Percentiles rank a stretch among this genome's conserved stretches.
phyloP scores from a whole-genome alignment of 2,329 filamentous ascomycete species.

The Stachybotrys chlorohalonatus region DNA sequence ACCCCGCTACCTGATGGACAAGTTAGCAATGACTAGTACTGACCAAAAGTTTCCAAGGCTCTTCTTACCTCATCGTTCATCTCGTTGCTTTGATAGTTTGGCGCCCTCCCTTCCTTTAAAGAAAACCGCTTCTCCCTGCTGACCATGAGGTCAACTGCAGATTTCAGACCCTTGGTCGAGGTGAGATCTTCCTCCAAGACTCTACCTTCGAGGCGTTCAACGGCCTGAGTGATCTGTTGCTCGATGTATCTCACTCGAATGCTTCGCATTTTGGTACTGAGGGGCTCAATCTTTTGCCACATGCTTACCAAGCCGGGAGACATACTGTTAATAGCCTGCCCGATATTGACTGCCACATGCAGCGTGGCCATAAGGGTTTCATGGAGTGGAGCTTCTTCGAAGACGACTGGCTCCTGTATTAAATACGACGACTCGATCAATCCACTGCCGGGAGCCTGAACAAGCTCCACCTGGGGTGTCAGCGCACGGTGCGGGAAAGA shows the following conservation, averaged over 20 bases:
- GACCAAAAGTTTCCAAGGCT: neutral
- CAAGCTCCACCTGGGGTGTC: slow-evolving; percentile 6
- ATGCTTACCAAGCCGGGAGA: neutral
- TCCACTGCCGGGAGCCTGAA: neutral
- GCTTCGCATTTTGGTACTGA: neutral
- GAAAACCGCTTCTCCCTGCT: slow-evolving; percentile 20
- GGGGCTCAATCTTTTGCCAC: neutral
- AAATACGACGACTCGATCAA: neutral
- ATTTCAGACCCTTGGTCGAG: slow-evolving; percentile 3
- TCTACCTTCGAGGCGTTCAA: neutral
- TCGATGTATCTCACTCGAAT: neutral
- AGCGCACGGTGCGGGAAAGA: slow-evolving; percentile 14
- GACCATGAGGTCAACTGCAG: slow-evolving; percentile 22
- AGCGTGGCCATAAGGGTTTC: slow-evolving; percentile 3
- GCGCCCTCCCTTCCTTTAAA: slow-evolving; percentile 15
- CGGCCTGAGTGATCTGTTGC: slow-evolving; percentile 2
- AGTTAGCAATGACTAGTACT: neutral
- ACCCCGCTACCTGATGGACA: slow-evolving; percentile 1
- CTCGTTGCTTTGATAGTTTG: slow-evolving; percentile 12
- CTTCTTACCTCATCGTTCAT: slow-evolving; percentile 18
- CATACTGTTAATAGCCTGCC: neutral
- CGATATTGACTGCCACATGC: neutral
- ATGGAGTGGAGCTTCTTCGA: slow-evolving; percentile 17
- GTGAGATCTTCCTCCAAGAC: neutral
- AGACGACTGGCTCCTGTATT: neutral